phyloP scores from a whole-genome alignment of 2,329 filamentous ascomycete species.

The Pestalotiopsis sp. region DNA sequence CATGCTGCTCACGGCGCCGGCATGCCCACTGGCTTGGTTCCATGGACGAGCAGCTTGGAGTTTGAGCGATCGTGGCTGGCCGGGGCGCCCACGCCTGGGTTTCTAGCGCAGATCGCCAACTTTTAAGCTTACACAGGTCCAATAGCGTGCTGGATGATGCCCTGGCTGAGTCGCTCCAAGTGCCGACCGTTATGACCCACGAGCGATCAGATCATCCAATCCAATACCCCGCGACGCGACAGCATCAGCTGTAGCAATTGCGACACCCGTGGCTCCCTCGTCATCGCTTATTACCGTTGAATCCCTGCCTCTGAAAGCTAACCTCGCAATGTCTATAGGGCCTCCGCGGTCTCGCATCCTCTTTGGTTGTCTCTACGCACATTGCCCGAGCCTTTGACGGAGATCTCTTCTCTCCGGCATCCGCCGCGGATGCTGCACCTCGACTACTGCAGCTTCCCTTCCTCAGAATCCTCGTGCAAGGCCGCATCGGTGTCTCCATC shows the following conservation, averaged over 20 bases:
- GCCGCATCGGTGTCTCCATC: constrained; percentile 67
- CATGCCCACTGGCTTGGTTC: not conserved
- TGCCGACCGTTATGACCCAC: constrained; percentile 3
- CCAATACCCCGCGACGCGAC: not conserved
- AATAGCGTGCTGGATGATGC: constrained; percentile 1
- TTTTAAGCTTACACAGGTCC: constrained; percentile 1
- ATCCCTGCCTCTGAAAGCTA: constrained; percentile 6
- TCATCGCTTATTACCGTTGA: not conserved
- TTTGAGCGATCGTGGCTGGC: not conserved
- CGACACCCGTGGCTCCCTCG: not conserved
- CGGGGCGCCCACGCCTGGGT: not conserved
- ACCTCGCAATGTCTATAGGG: constrained; percentile 41
- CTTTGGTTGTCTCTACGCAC: constrained; percentile 58
- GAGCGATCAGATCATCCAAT: not conserved
- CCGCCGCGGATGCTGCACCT: constrained; percentile 44
- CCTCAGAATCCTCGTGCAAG: constrained; percentile 60
- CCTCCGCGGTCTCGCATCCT: constrained; percentile 56
- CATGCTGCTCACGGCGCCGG: no score
- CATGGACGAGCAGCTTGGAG: not conserved
- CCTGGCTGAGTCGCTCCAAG: not conserved
- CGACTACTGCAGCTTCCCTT: constrained; percentile 60
- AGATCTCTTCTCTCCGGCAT: constrained; percentile 50
- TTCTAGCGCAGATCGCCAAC: constrained; percentile 1
- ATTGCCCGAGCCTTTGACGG: constrained; percentile 53
- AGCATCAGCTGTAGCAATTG: not conserved